phyloP scores from a whole-genome alignment of 2,329 filamentous ascomycete genomes.

The Fusarium neocosmosporiellum region DNA sequence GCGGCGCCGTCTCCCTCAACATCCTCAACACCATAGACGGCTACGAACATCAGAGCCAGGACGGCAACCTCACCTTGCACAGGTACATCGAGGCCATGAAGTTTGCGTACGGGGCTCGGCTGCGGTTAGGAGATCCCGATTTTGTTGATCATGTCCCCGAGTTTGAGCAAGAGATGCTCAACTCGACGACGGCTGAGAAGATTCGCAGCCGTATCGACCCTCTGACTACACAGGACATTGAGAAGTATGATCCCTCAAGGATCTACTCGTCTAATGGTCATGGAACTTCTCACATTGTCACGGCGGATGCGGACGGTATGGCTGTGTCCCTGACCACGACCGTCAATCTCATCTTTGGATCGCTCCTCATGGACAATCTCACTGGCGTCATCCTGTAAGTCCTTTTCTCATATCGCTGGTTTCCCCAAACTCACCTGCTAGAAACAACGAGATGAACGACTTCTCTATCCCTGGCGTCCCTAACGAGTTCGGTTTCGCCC shows the following conservation, averaged over 20 bases:
- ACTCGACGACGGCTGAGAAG: constrained; percentile 64
- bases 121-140: constrained; percentile 83
- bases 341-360: constrained; percentile 88
- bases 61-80: constrained; percentile 78
- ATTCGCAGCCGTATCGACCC: constrained; percentile 79
- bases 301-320: constrained; percentile 78
- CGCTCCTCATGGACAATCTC: constrained; percentile 79
- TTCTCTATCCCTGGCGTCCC: constrained; percentile 83
- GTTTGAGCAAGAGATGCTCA: constrained; percentile 78
- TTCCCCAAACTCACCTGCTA: constrained; percentile 12
- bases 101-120: constrained; percentile 85
- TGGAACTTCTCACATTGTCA: constrained; percentile 79
- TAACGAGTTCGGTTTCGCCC: constrained; percentile 89
- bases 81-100: constrained; percentile 88
- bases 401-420: constrained; percentile 54
- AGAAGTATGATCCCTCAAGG: constrained; percentile 77
- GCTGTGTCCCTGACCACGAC: constrained; percentile 87
- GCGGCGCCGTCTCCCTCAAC: constrained; percentile 79
- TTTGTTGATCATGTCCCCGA: constrained; percentile 72
- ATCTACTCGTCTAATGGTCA: constrained; percentile 76
- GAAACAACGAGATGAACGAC: constrained; percentile 77
- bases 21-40: constrained; percentile 87
- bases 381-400: constrained; percentile 80
- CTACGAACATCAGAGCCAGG: constrained; percentile 66
- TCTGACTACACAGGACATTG: constrained; percentile 74